Evolutionary conservation across 163 green algal genomes (phyloP).

Genomic region (Trebouxia gelatinosa): DNA sequence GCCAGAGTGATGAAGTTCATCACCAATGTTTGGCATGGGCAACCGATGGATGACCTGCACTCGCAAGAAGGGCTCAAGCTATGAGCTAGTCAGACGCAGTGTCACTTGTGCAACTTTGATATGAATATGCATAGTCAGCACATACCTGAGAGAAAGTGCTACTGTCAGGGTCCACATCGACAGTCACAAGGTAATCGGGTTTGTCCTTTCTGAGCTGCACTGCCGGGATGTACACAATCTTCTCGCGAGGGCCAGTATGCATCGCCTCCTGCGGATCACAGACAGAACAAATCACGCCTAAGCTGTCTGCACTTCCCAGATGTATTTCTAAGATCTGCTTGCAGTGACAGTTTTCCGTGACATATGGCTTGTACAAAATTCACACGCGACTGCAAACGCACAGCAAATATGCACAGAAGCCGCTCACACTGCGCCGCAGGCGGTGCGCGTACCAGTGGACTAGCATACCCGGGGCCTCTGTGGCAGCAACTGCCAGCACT

Average conservation of each 20-base stretch:
- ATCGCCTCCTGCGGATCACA: constrained; percentile 45
- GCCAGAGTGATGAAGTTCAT: constrained; percentile 85
- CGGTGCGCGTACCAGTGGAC: not conserved
- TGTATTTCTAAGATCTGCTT: not conserved
- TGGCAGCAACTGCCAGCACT: not conserved
- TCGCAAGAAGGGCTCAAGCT: not conserved
- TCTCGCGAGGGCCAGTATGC: constrained; percentile 46
- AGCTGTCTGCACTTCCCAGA: too few relatives aligned
- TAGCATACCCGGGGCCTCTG: not conserved
- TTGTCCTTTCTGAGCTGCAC: constrained; percentile 51
- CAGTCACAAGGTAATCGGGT: constrained; percentile 75
- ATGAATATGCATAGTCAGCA: not conserved
- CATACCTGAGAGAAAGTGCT: constrained; percentile 62
- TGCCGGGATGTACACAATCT: constrained; percentile 68
- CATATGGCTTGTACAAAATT: not conserved
- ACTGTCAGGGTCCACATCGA: constrained; percentile 67
- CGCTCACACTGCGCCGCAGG: too few relatives aligned
- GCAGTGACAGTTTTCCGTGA: not conserved
- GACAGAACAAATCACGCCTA: not conserved
- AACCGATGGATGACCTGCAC: constrained; percentile 71
- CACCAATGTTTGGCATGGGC: constrained; percentile 63
- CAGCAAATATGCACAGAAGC: not conserved
- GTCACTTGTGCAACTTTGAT: not conserved
- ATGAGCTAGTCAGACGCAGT: not conserved
- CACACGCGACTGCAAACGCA: not conserved